A percentile compares a stretch with the other conserved stretches of the same genome.
These are phyloP conservation scores for Erucastrum elatum DNA, from an alignment of 345 rosid genomes.

Conservation along the genomic window DNA sequence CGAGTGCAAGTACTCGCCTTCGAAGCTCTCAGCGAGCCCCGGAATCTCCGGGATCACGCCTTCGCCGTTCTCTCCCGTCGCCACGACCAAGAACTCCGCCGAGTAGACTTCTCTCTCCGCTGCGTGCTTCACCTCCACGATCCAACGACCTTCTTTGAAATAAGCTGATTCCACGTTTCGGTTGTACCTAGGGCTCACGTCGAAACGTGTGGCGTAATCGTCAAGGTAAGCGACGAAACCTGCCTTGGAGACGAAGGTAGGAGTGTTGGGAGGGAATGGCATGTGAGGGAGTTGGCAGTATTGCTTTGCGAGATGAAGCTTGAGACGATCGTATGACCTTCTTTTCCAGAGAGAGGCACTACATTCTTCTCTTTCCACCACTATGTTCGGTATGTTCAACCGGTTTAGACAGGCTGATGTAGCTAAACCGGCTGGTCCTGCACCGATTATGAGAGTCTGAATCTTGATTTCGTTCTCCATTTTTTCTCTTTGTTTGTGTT, in stretches of 20 bases:
- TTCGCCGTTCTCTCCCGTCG: conserved; percentile 52
- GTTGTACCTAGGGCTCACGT: conserved; percentile 34
- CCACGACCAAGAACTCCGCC: conserved; percentile 49
- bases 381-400: conserved; percentile 41
- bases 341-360: conserved; percentile 60
- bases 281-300: conserved; percentile 58
- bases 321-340: conserved; percentile 50
- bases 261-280: conserved; percentile 38
- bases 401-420: conserved; percentile 53
- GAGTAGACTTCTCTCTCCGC: conserved; percentile 29
- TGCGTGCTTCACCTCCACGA: conserved; percentile 33
- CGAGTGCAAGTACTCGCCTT: conserved; percentile 52
- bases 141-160: conserved; percentile 40
- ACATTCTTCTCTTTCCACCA: conserved; percentile 58
- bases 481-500: not conserved
- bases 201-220: conserved; percentile 43
- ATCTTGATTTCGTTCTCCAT: conserved; percentile 33
- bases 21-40: conserved; percentile 41
- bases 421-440: conserved; percentile 64
- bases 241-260: conserved; percentile 46
- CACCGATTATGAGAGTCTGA: conserved; percentile 50
- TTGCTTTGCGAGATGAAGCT: conserved; percentile 52
- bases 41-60: conserved; percentile 42
- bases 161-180: conserved; percentile 35
- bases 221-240: conserved; percentile 53